Evolutionary conservation across 2,329 filamentous ascomycete species (phyloP).

Genomic region (Exophiala spinifera): DNA sequence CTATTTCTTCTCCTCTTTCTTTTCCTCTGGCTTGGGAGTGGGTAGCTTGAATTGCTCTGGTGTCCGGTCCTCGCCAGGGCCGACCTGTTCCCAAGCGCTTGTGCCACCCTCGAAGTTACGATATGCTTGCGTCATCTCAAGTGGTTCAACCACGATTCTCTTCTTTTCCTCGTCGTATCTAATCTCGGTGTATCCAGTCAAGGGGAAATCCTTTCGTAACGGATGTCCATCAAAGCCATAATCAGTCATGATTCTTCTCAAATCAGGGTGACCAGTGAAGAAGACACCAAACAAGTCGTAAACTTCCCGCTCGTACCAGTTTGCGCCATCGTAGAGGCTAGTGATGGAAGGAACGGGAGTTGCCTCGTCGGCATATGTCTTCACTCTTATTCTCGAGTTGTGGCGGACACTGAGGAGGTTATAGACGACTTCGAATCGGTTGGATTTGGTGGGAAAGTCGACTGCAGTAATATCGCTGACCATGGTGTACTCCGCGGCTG

Average conservation of each 20-base stretch:
- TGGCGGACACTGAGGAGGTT: conserved; percentile 93
- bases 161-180: conserved; percentile 99
- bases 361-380: conserved; percentile 97
- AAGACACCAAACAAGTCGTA: conserved; percentile 98
- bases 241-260: conserved; percentile 97
- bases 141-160: conserved; percentile 93
- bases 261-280: conserved; percentile 90
- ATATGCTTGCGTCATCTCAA: conserved; percentile 97
- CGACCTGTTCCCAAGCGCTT: conserved; percentile 68
- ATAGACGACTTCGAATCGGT: conserved; percentile 98
- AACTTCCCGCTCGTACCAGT: conserved; percentile 98
- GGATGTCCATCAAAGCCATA: conserved; percentile 99
- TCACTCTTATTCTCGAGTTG: conserved; percentile 94
- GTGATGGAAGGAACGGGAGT: conserved; percentile 88
- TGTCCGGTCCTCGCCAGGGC: conserved; percentile 69
- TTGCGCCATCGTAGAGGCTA: conserved; percentile 84
- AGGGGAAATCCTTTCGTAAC: conserved; percentile 92
- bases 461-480: conserved; percentile 89
- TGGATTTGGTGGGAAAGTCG: conserved; percentile 91
- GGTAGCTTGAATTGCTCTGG: conserved; percentile 91
- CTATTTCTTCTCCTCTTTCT: conserved; percentile 82
- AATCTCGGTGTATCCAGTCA: conserved; percentile 97
- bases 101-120: conserved; percentile 94
- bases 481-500: conserved; percentile 93
- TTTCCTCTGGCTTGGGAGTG: conserved; percentile 90